phyloP scores from a whole-genome alignment of 352 stramenopile genomes.

The Phytophthora sansomeana region DNA sequence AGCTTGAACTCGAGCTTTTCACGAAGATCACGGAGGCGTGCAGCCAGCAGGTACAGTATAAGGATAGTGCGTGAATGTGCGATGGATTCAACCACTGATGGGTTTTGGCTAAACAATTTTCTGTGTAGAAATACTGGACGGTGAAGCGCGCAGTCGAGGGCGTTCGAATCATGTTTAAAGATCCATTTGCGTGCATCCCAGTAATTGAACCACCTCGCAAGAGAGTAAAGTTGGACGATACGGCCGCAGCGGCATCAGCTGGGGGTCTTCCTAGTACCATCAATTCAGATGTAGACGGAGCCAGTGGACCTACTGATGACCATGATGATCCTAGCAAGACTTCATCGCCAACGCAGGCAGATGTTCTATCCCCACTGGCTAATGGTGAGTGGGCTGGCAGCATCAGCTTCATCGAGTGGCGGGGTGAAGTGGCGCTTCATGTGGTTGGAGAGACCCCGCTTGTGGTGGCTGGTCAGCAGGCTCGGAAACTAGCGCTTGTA shows the following conservation, averaged over 20 bases:
- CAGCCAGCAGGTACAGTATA: conserved; percentile 61
- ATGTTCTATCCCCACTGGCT: conserved; percentile 54
- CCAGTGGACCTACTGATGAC: conserved; percentile 23
- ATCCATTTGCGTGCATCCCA: conserved; percentile 73
- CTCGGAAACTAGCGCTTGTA: conserved; percentile 76
- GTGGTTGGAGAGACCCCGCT: conserved; percentile 78
- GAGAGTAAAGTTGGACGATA: conserved; percentile 64
- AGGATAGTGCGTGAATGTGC: background rate
- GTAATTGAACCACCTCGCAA: conserved; percentile 78
- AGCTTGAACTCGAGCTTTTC: conserved; percentile 85
- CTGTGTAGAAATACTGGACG: conserved; percentile 68
- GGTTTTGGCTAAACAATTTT: background rate
- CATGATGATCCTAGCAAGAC: conserved; percentile 28
- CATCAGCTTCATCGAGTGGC: conserved; percentile 90
- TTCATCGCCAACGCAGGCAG: conserved; percentile 34
- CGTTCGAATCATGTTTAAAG: conserved; percentile 81
- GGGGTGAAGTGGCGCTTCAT: conserved; percentile 77
- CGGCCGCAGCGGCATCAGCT: conserved; percentile 16
- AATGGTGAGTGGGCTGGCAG: conserved; percentile 79
- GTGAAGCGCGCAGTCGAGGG: conserved; percentile 78
- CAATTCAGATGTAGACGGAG: conserved; percentile 26
- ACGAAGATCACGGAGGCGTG: conserved; percentile 70
- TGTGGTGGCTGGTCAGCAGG: conserved; percentile 82
- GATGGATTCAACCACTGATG: background rate
- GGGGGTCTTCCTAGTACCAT: conserved; percentile 5